Percentiles rank a stretch among this genome's conserved stretches.
phyloP scores from a whole-genome alignment of 176 grass and related monocot genomes.

The Phyllostachys edulis region DNA sequence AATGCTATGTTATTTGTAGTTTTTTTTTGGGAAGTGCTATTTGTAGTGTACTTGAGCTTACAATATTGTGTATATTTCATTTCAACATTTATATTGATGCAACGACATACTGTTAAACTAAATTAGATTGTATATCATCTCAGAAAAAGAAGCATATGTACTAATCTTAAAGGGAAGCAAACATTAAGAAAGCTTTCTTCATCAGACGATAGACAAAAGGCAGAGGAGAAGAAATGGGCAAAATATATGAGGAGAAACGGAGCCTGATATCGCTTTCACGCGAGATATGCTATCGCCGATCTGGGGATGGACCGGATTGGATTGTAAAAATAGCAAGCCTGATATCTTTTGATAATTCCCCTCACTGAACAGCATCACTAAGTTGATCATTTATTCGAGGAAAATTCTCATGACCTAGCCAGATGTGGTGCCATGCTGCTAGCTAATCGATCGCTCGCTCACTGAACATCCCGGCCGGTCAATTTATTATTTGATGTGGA shows the following conservation, averaged over 20 bases:
- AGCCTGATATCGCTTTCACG: slow-evolving; percentile 31
- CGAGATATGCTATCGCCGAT: slow-evolving; percentile 33
- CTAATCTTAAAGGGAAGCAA: slow-evolving; percentile 9
- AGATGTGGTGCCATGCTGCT: slow-evolving; percentile 30
- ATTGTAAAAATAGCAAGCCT: slow-evolving; percentile 9
- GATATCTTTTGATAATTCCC: neutral
- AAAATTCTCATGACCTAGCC: neutral
- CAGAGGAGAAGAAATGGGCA: slow-evolving; percentile 11
- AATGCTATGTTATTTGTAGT: neutral
- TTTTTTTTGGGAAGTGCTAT: neutral
- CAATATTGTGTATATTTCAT: too few relatives aligned
- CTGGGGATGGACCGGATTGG: slow-evolving; percentile 7
- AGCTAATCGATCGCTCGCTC: slow-evolving; percentile 13
- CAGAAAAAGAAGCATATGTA: too few relatives aligned
- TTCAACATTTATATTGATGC: neutral
- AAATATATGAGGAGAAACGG: slow-evolving; percentile 14
- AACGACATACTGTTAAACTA: neutral
- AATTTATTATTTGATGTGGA: slow-evolving; percentile 32
- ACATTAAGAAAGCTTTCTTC: neutral
- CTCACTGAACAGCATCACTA: neutral
- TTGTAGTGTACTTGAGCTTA: neutral
- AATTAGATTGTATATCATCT: neutral
- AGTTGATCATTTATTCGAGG: neutral
- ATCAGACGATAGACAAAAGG: neutral
- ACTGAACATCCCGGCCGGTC: neutral